Percentiles rank a stretch among this genome's conserved stretches.
phyloP scores from a whole-genome alignment of 345 rosid species.

The Eucalyptus cloeziana region DNA sequence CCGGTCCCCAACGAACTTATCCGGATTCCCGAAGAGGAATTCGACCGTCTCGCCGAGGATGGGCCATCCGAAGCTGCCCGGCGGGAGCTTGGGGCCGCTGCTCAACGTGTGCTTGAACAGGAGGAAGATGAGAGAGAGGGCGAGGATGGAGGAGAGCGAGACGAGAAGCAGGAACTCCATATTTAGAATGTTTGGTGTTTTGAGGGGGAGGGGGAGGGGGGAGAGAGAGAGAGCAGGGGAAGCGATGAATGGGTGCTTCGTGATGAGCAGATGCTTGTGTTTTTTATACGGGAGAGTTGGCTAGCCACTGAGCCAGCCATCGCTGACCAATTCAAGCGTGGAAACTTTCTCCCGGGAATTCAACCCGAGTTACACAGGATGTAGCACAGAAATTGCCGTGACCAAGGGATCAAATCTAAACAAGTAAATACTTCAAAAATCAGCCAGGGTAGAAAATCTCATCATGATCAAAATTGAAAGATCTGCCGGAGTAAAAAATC shows the following conservation, averaged over 20 bases:
- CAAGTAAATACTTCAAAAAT: accelerated
- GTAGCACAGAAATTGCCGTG: not conserved
- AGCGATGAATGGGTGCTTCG: not conserved
- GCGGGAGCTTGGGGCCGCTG: not conserved
- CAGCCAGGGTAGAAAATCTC: not conserved
- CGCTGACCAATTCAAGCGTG: not conserved
- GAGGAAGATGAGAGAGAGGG: not conserved
- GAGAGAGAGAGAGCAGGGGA: not conserved
- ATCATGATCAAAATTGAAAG: not conserved
- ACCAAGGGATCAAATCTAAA: not conserved
- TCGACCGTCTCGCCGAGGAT: conserved; percentile 3
- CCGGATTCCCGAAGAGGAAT: conserved; percentile 6
- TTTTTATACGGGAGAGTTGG: not conserved
- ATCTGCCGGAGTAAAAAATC: no score
- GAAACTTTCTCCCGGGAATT: not conserved
- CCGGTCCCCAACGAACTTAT: not conserved
- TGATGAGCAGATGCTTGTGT: not conserved
- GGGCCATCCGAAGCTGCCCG: conserved; percentile 10
- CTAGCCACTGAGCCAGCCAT: not conserved
- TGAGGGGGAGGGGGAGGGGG: not conserved
- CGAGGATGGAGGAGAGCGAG: not conserved
- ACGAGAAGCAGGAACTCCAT: not conserved
- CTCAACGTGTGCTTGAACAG: not conserved
- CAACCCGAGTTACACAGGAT: not conserved
- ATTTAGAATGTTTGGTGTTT: not conserved